Evolutionary conservation across 257 asterid species (phyloP), one percentile per base, ranked within the genome.

Genomic region (Nemophila menziesii): DNA sequence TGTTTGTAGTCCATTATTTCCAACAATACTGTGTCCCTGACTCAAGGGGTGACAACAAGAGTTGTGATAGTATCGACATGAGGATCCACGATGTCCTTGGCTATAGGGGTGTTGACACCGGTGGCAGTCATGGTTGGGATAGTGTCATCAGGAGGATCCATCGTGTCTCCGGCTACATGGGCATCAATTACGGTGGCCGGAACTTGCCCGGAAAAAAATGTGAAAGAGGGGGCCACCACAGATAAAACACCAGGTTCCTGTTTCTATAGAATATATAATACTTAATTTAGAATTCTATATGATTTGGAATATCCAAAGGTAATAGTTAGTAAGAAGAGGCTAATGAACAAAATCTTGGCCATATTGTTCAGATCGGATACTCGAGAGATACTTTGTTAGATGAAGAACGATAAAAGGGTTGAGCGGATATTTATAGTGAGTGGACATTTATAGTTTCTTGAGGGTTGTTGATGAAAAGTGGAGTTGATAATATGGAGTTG

Each of bases 401-500:
- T 57, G 81, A 52, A 45, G 43, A 51, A 47, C 39, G 56, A 56
- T 0, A 33, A 39, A 38, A 61, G 39, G 39, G n/a, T 7, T 2
- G 16, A 23, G 42, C 11, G 58, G 51, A 64, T 56, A 38, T 72
- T 19, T 58, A 72, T 71, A 62, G 64, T 22, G n/a, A n/a, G n/a
- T n/a, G n/a, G n/a, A n/a, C n/a, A n/a, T n/a, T n/a, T n/a, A n/a
- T n/a, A n/a, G n/a, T n/a, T n/a, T n/a, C n/a, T n/a, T n/a, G n/a
- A n/a, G n/a, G n/a, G n/a, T n/a, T n/a, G n/a, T n/a, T n/a, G n/a
- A n/a, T n/a, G n/a, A n/a, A n/a, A 54, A 75, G 65, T 62, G 86
- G 86, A 72, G 70, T 54, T 46, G 82, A 43, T 72, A 58, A 22
- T 8, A 49, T 70, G 86, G 78, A 65, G 77, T 70, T 65, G 53